Conservation (phyloP, 164 flowering plant genomes). For the Dillenia suffruticosa region DNA sequence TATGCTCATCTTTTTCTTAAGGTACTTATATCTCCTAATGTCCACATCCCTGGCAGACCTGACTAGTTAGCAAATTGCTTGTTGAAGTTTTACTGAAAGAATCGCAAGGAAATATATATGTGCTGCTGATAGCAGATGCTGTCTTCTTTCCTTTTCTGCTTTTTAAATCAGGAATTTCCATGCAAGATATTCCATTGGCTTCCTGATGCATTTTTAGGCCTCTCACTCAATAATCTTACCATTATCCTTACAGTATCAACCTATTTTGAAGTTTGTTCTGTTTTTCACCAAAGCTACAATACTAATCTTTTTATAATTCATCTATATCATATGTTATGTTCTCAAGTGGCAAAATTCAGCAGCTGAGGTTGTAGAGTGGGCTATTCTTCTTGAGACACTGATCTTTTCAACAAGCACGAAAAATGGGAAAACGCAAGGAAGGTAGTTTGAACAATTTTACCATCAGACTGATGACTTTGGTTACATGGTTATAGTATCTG, state of each 20-base stretch:
- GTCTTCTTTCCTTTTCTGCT: not conserved
- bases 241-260: slow-evolving; percentile 91
- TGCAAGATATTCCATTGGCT: not conserved
- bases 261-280: slow-evolving; percentile 86
- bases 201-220: slow-evolving; percentile 57
- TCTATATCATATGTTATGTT: too few relatives aligned
- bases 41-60: slow-evolving; percentile 36
- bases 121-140: slow-evolving; percentile 3
- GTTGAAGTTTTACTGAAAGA: slow-evolving; percentile 88
- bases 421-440: slow-evolving; percentile 77
- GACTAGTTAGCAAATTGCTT: slow-evolving; percentile 87
- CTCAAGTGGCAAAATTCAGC: slow-evolving; percentile 12
- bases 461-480: too few relatives aligned
- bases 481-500: too few relatives aligned
- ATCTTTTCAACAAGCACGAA: slow-evolving; percentile 41
- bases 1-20: too few relatives aligned
- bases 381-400: slow-evolving; percentile 12
- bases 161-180: not conserved
- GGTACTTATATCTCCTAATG: too few relatives aligned
- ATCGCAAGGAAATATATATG: slow-evolving; percentile 84
- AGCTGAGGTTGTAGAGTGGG: slow-evolving; percentile 86
- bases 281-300: slow-evolving; percentile 34
- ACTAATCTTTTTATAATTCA: too few relatives aligned
- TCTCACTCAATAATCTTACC: slow-evolving; percentile 70
- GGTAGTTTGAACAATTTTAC: slow-evolving; percentile 29